Evolutionary conservation across 2,329 filamentous ascomycete genomes (phyloP).

Genomic region (Hypoxylon sp.): DNA sequence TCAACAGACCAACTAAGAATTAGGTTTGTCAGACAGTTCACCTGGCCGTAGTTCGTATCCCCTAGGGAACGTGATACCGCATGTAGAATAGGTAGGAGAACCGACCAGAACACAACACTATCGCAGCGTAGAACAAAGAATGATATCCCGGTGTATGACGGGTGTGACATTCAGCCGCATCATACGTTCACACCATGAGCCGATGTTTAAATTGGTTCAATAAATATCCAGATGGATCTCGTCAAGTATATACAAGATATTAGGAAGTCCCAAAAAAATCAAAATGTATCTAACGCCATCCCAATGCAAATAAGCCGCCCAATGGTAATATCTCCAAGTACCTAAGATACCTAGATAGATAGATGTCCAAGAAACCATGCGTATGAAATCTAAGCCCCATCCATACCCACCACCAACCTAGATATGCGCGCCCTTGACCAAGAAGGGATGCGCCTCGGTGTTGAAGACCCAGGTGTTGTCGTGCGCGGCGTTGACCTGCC

Average conservation of each 20-base stretch:
- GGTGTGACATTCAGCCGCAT: conserved; percentile 1
- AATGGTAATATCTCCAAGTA: conserved; percentile 1
- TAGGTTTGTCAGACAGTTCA: background rate
- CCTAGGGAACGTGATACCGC: too few species aligned
- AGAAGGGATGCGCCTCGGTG: conserved; percentile 50
- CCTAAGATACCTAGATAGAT: too few species aligned
- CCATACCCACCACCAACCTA: conserved; percentile 26
- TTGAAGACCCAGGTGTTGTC: conserved; percentile 64
- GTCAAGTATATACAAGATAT: conserved; percentile 1
- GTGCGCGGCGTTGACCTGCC: conserved; percentile 57
- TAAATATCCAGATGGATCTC: background rate
- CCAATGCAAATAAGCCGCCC: conserved; percentile 16
- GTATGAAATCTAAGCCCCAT: background rate
- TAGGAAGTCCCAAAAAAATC: background rate
- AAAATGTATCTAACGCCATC: conserved; percentile 13
- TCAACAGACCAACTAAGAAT: background rate
- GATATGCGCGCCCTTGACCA: conserved; percentile 42
- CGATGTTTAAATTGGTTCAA: too few species aligned
- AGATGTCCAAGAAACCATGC: too few species aligned
- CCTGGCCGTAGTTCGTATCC: too few species aligned
- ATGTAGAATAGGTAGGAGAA: too few species aligned
- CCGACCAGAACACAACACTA: too few species aligned
- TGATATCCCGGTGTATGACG: background rate
- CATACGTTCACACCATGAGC: background rate
- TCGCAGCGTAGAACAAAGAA: background rate